Base-by-base conservation (phyloP, 148 eudicot species). In the Rhododendron ovatum region DNA sequence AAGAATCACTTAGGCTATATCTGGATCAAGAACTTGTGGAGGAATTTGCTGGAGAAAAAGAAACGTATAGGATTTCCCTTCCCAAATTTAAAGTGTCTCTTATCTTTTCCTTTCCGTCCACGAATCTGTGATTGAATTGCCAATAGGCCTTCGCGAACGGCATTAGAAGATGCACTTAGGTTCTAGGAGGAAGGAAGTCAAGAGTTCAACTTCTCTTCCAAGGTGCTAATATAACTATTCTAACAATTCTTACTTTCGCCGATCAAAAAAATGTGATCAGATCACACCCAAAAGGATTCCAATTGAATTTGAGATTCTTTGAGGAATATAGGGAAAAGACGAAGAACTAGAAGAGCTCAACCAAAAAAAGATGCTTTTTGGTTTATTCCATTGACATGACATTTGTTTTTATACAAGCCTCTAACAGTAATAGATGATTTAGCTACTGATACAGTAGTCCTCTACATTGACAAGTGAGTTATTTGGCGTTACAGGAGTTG, bases 331-430 rank as follows among this genome's bases (percentile, higher is more conserved):
- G 82, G 82, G 33, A 26, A 50, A 13, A 39, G 82, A 28, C 3
- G 24, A 47, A 79, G 37, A 51, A 79, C 37, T 48, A 79, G 37
- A 48, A 79, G 59, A 79, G 82, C 82, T 79, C 82, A 79, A 47
- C 17, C 35, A 2, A 6, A 37, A 77, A 78, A 45, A 37, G 78
- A 41, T 79, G 35, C 61, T 48, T 50, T 77, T 75, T 37, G 10
- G 47, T 76, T 10, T 48, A 28, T 79, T 51, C 82, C 17, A 47
- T 79, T 48, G 18, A 4, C 80, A 12, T 24, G 47, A 71, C 18
- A 10, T 41, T 78, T 35, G 48, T n/a, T 78, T 45, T 78, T 43
- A n/a, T 78, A 11, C 53, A n/a, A 43, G 81, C 45, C 15, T 41
- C 81, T 22, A 24, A 78, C 30, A n/a, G 17, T 78, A 78, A 47